Conservation (phyloP, 805 yeast species). For the Suhomyces prunicola region DNA sequence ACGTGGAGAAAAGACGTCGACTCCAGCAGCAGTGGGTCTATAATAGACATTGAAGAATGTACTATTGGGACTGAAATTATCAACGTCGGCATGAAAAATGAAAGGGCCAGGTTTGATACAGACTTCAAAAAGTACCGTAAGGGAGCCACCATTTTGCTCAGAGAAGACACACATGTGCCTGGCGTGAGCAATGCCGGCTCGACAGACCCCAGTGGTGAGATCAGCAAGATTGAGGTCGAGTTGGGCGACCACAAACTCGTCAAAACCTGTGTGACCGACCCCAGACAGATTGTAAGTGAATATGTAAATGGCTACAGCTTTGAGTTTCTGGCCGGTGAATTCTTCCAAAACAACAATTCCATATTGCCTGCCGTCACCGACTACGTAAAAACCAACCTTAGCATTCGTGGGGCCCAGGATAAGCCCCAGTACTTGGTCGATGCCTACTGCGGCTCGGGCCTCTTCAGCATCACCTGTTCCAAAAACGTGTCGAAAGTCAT, state of each 20-base stretch:
- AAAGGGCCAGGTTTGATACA: constrained; percentile 54
- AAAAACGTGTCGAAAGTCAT: constrained; percentile 76
- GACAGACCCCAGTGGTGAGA: constrained; percentile 31
- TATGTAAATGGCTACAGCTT: constrained; percentile 71
- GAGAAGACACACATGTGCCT: constrained; percentile 64
- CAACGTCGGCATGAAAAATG: constrained; percentile 68
- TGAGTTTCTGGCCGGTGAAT: constrained; percentile 90
- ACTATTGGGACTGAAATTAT: constrained; percentile 80
- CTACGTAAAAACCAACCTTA: constrained; percentile 72
- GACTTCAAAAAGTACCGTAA: constrained; percentile 52
- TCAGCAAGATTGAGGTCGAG: constrained; percentile 24
- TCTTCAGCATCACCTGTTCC: constrained; percentile 85
- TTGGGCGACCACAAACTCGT: constrained; percentile 32
- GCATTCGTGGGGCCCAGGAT: constrained; percentile 32
- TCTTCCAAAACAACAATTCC: constrained; percentile 93
- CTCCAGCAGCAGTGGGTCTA: constrained; percentile 56
- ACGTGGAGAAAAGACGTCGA: constrained; percentile 52
- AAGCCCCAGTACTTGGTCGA: constrained; percentile 69
- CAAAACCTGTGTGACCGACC: constrained; percentile 74
- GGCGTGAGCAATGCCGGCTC: constrained; percentile 41
- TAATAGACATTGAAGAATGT: constrained; percentile 92
- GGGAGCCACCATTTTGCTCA: constrained; percentile 82
- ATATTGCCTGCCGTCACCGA: constrained; percentile 79
- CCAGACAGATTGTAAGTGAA: constrained; percentile 78
- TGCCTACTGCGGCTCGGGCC: constrained; percentile 95